Evolutionary conservation across 768 basidiomycete species (phyloP).

Genomic region (Pleurotus giganteus): DNA sequence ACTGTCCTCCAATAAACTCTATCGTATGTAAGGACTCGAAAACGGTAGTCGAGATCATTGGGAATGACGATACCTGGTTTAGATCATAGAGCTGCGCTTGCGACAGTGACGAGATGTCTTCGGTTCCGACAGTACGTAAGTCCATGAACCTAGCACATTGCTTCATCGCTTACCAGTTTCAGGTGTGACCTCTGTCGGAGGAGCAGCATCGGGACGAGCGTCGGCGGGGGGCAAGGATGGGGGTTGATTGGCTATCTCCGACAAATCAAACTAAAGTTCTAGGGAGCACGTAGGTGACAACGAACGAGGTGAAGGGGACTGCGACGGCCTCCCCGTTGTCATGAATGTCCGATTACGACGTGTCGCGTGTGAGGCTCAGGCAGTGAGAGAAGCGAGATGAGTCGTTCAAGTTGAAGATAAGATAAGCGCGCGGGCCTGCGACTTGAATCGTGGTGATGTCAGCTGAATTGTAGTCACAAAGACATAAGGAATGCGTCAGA

Average conservation of each 20-base stretch:
- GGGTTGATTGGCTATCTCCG: not conserved
- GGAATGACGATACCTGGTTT: not conserved
- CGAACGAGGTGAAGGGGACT: not conserved
- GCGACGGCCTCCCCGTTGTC: constrained; percentile 5
- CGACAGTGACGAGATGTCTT: not conserved
- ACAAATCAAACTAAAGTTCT: not conserved
- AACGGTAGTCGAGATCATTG: too few relatives aligned
- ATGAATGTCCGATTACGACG: too few relatives aligned
- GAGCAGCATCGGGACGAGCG: not conserved
- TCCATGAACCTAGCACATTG: not conserved
- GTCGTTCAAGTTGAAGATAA: too few relatives aligned
- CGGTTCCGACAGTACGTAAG: not conserved
- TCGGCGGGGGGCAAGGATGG: not conserved
- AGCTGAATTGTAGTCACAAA: too few relatives aligned
- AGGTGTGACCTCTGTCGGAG: constrained; percentile 3
- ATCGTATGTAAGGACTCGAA: not conserved
- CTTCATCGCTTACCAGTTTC: not conserved
- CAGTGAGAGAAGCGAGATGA: not conserved
- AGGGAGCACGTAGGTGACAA: not conserved
- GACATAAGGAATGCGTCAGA: too few relatives aligned
- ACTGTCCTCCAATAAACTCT: constrained; percentile 6
- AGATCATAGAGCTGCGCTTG: constrained; percentile 6
- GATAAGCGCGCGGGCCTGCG: too few relatives aligned
- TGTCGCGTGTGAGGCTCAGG: not conserved
- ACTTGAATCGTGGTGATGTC: too few relatives aligned